phyloP scores from a whole-genome alignment of 169 alveolate genomes.

The Amoebophrya sp. region DNA sequence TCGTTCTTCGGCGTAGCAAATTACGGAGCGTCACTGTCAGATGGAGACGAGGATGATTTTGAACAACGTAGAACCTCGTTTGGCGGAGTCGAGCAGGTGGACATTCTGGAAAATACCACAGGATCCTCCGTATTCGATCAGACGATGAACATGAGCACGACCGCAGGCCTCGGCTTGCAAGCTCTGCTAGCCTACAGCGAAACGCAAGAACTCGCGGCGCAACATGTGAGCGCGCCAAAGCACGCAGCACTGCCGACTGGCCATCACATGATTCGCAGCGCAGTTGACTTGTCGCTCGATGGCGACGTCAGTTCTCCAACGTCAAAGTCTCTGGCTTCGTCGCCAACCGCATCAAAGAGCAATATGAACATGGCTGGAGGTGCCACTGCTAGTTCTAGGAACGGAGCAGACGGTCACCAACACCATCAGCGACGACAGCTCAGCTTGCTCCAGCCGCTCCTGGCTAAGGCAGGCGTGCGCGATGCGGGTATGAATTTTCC shows the following conservation, averaged over 20 bases:
- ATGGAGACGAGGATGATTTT: no score
- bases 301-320: no score
- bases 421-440: no score
- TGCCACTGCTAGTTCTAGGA: no score
- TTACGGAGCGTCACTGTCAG: no score
- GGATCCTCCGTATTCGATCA: no score
- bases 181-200: not conserved
- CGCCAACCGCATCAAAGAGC: not conserved
- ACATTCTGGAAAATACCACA: no score
- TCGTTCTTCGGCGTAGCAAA: not conserved
- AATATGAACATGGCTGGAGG: not conserved
- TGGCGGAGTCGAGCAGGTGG: no score
- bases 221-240: not conserved
- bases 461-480: not conserved
- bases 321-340: no score
- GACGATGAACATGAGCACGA: not conserved
- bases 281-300: not conserved
- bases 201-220: not conserved
- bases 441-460: not conserved
- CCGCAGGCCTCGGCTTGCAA: not conserved
- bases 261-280: not conserved
- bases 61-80: no score
- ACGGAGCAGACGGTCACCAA: no score
- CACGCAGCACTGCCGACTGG: no score
- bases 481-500: not conserved